Percentiles rank a stretch among this genome's conserved stretches.
phyloP scores from a whole-genome alignment of 2,329 filamentous ascomycete species.

The Paecilomyces formosus region DNA sequence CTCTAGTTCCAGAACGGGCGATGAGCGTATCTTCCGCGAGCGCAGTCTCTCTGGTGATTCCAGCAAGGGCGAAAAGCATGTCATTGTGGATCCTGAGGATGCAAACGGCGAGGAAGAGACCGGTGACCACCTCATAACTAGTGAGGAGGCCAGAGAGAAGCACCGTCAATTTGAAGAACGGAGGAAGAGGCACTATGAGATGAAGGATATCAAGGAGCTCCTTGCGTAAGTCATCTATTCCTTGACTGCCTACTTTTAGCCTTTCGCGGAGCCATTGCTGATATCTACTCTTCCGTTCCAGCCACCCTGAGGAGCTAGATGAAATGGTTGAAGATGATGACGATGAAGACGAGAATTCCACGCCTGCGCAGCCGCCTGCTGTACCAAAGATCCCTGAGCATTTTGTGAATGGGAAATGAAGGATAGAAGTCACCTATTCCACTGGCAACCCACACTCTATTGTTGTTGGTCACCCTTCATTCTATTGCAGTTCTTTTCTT shows the following conservation, averaged over 20 bases:
- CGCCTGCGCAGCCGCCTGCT: slow-evolving; percentile 16
- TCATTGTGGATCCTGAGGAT: slow-evolving; percentile 60
- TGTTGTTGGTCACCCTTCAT: neutral
- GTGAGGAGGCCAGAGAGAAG: slow-evolving; percentile 74
- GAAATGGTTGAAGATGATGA: slow-evolving; percentile 52
- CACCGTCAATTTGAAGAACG: slow-evolving; percentile 84
- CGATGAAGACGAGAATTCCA: slow-evolving; percentile 13
- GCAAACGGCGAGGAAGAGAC: slow-evolving; percentile 27
- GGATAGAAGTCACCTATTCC: neutral
- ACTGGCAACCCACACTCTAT: neutral
- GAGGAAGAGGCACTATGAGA: slow-evolving; percentile 97
- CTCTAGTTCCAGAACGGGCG: slow-evolving; percentile 17
- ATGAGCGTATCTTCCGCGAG: slow-evolving; percentile 37
- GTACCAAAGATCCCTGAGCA: slow-evolving; percentile 26
- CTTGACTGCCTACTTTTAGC: neutral
- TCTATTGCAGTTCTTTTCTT: neutral
- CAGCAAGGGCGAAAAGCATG: slow-evolving; percentile 58
- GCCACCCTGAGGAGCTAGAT: slow-evolving; percentile 59
- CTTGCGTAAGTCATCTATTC: slow-evolving; percentile 54
- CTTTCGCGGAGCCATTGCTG: slow-evolving; percentile 4
- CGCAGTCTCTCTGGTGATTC: slow-evolving; percentile 34
- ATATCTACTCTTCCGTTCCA: slow-evolving; percentile 9
- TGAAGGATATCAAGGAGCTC: slow-evolving; percentile 85
- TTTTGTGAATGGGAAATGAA: slow-evolving; percentile 14
- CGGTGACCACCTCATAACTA: slow-evolving; percentile 47